Evolutionary conservation across 1,139 yeast species (phyloP).

Genomic region (Taphrina confusa): DNA sequence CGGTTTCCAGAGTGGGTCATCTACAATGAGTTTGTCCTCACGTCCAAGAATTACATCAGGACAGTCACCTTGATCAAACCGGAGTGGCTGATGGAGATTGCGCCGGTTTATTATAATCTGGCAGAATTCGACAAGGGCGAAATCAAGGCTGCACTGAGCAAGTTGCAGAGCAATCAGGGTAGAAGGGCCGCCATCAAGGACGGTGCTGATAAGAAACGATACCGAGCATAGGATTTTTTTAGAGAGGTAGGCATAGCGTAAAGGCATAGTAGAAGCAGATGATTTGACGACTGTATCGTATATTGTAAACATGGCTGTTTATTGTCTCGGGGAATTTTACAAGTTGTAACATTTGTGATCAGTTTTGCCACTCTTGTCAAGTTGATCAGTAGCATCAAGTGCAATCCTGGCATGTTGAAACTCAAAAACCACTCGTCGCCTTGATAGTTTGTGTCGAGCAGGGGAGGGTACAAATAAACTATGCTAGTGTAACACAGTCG

Average conservation of each 20-base stretch:
- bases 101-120: slow-evolving; percentile 80
- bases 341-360: no score
- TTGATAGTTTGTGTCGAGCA: no score
- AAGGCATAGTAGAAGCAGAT: background rate
- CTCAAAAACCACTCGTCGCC: no score
- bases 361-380: no score
- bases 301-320: no score
- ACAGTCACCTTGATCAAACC: slow-evolving; percentile 92
- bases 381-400: no score
- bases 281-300: background rate
- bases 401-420: no score
- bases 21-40: slow-evolving; percentile 91
- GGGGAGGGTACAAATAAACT: no score
- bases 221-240: background rate
- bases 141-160: slow-evolving; percentile 74
- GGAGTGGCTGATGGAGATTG: slow-evolving; percentile 84
- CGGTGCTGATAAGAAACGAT: slow-evolving; percentile 6
- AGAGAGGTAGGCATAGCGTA: slow-evolving; percentile 7
- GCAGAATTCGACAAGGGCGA: slow-evolving; percentile 79
- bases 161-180: slow-evolving; percentile 50
- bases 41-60: slow-evolving; percentile 88
- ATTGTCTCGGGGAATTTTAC: no score
- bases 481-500: no score
- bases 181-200: slow-evolving; percentile 20
- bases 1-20: slow-evolving; percentile 89